phyloP scores from a whole-genome alignment of 1,284 basidiomycete genomes.

The Leccinum insigne region DNA sequence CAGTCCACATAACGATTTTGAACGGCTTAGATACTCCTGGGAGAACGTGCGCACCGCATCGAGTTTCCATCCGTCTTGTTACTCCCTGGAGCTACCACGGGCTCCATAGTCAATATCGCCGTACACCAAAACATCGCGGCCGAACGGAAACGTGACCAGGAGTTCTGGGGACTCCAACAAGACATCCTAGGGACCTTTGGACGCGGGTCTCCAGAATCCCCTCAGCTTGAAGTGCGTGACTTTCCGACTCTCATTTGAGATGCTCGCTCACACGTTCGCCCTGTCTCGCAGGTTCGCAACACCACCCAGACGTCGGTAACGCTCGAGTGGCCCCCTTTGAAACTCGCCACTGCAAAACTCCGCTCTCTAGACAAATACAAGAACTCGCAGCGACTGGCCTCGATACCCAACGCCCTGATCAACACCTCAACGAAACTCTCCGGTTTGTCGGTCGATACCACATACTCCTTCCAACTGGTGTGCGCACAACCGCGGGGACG shows the following conservation, averaged over 20 bases:
- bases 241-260: not conserved
- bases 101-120: conserved; percentile 96
- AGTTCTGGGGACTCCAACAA: conserved; percentile 83
- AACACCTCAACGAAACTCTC: conserved; percentile 92
- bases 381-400: conserved; percentile 84
- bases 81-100: conserved; percentile 86
- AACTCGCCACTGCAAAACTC: conserved; percentile 83
- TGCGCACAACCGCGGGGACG: conserved; percentile 89
- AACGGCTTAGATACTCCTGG: conserved; percentile 75
- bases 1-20: too few species aligned
- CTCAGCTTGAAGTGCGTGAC: conserved; percentile 59
- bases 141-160: conserved; percentile 76
- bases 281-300: conserved; percentile 68
- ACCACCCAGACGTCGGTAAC: conserved; percentile 95
- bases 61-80: conserved; percentile 94
- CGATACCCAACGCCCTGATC: conserved; percentile 77
- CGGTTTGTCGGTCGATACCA: conserved; percentile 84
- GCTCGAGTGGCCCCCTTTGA: conserved; percentile 87
- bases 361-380: conserved; percentile 90
- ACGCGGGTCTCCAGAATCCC: conserved; percentile 64
- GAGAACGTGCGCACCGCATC: conserved; percentile 91
- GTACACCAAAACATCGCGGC: conserved; percentile 81
- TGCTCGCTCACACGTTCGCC: not conserved
- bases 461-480: conserved; percentile 92
- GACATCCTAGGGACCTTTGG: conserved; percentile 81